A percentile compares a stretch with the other conserved stretches of the same genome.
These are phyloP conservation scores for Dictyostelium capitatum DNA, from an alignment of 78 protist species.

Conservation along the genomic window DNA sequence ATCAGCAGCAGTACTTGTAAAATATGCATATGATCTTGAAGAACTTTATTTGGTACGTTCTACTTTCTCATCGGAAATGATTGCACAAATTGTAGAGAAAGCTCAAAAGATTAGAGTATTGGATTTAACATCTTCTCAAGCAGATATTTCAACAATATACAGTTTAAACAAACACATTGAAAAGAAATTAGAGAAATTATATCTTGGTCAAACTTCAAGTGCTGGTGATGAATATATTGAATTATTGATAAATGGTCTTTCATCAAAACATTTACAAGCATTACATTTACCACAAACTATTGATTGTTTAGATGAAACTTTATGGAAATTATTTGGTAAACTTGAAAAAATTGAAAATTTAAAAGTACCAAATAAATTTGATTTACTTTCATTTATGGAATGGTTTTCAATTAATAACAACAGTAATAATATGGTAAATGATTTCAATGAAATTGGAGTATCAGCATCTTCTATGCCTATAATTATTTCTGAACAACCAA, in stretches of 20 bases:
- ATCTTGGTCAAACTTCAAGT: neutral
- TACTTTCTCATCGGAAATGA: neutral
- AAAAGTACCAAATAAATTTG: constrained; percentile 6
- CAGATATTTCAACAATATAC: neutral
- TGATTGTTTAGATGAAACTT: neutral
- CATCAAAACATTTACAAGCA: neutral
- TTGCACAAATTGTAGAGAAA: constrained; percentile 28
- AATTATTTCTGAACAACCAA: neutral
- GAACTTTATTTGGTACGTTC: neutral
- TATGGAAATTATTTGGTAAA: constrained; percentile 48
- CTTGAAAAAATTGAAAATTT: neutral
- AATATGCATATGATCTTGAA: neutral
- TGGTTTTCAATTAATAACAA: neutral
- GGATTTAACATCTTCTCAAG: neutral
- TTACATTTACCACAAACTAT: constrained; percentile 14
- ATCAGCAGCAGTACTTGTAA: neutral
- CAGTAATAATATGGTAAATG: neutral
- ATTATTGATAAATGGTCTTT: neutral
- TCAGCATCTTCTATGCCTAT: neutral
- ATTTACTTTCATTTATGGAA: constrained; percentile 28
- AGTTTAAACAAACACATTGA: constrained; percentile 50
- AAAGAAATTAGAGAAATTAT: constrained; percentile 14
- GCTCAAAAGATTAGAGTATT: neutral
- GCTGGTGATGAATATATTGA: constrained; percentile 1
- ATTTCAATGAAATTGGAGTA: too few relatives aligned